Percentiles rank a stretch among this genome's conserved stretches.
phyloP scores from a whole-genome alignment of 371 early-diverging fungal genomes.

The Synchytrium microbalum region DNA sequence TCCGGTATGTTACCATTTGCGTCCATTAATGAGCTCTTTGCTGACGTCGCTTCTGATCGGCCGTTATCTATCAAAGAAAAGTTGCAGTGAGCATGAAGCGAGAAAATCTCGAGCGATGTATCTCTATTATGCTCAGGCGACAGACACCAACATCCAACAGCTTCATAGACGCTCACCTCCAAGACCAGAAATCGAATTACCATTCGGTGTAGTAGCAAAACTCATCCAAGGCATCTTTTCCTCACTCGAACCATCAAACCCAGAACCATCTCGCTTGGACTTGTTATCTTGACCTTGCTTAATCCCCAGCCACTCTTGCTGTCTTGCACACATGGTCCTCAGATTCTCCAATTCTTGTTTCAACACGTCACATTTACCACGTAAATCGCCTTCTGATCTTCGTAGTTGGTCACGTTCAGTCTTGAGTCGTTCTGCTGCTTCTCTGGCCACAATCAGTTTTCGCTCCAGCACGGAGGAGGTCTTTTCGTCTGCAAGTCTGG shows the following conservation, averaged over 20 bases:
- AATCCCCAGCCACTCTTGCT: neutral
- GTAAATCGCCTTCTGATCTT: constrained; percentile 16
- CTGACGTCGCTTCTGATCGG: neutral
- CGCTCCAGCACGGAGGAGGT: constrained; percentile 27
- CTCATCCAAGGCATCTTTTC: constrained; percentile 13
- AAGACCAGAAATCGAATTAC: constrained; percentile 3
- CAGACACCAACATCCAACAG: neutral
- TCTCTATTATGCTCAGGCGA: too few relatives aligned
- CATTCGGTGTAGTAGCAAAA: constrained; percentile 17
- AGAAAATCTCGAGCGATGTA: neutral
- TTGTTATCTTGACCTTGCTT: neutral
- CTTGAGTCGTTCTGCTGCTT: constrained; percentile 35
- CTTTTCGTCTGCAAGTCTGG: constrained; percentile 23
- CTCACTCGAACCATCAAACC: neutral
- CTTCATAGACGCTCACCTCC: neutral
- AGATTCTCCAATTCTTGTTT: constrained; percentile 10
- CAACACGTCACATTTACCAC: constrained; percentile 4
- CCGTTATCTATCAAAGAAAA: constrained; percentile 1
- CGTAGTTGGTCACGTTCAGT: constrained; percentile 25
- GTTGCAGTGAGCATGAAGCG: neutral
- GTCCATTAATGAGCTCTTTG: neutral
- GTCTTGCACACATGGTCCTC: neutral
- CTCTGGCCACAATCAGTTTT: constrained; percentile 29
- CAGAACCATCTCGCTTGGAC: neutral
- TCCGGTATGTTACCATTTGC: constrained; percentile 14